Evolutionary conservation across 768 basidiomycete genomes (phyloP), one percentile per base, ranked within the genome.

Genomic region (Macrocybe gigantea): DNA sequence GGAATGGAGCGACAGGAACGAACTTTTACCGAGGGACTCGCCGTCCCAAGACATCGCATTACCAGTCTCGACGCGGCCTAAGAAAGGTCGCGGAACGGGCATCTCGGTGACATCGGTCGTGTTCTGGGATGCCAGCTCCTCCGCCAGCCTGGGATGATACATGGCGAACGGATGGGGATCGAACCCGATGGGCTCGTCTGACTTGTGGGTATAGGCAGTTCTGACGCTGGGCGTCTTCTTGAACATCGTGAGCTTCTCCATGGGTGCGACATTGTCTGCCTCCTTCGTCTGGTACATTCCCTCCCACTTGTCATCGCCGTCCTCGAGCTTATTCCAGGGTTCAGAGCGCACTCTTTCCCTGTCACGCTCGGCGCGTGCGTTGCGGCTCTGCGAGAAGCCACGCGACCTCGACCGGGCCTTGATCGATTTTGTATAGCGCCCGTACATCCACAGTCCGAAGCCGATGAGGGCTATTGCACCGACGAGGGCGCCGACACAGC

Each of bases 221-320:
- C 72, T 68, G 35, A 77, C 64, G 58, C 80, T 83, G 5, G 74
- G 74, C 0, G 78, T 71, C 56, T 78, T 81, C 64, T 82, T 79
- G 69, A 86, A 83, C 80, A 83, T 80, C 34, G 73, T 80, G 47
- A 83, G 73, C 55, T 76, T 78, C 59, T 80, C 77, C 73, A 79
- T 78, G 31, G 80, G 72, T 2, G 69, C 72, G 6, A 76, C 66
- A 40, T 65, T 62, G 37, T 66, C 71, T 8, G 65, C 62, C 51
- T 78, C 73, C 52, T 69, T 72, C 48, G 70, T 67, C 47, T 72
- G 65, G 49, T 65, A 64, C 48, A 58, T 67, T n/a, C 66, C 73
- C 46, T 75, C 73, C 72, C 69, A 70, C 48, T 64, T 70, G 54
- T 74, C 73, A 6, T 72, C 74, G 6, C 63, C 68, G 12, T 81